Evolutionary conservation across 331 rosid species (phyloP).

Genomic region (Cucumis variabilis): DNA sequence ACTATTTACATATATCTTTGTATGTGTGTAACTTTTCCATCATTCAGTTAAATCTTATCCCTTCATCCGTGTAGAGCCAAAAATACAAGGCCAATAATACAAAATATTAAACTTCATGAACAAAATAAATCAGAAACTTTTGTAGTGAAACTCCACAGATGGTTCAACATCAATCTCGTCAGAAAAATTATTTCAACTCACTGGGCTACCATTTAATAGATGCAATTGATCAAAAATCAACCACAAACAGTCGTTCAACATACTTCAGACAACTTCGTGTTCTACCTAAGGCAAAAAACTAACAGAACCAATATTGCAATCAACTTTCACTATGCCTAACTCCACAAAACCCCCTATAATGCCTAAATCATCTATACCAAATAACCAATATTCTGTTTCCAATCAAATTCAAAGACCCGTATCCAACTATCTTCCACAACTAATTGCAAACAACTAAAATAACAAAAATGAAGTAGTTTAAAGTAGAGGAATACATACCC

Average conservation of each 20-base stretch:
- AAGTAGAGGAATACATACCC: constrained; percentile 56
- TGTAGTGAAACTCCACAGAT: too few relatives aligned
- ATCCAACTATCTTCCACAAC: background rate
- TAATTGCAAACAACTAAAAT: background rate
- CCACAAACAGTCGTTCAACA: background rate
- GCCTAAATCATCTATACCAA: background rate
- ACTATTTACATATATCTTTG: background rate
- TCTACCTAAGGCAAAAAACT: background rate
- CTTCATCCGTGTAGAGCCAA: too few relatives aligned
- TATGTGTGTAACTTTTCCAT: background rate
- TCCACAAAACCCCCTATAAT: background rate
- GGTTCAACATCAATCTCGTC: too few relatives aligned
- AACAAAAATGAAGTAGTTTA: background rate
- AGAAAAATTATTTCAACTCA: too few relatives aligned
- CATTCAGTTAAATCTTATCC: background rate
- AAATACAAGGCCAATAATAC: too few relatives aligned
- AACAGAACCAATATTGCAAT: background rate
- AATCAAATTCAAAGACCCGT: background rate
- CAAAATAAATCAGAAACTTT: too few relatives aligned
- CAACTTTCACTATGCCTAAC: background rate
- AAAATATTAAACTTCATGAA: too few relatives aligned
- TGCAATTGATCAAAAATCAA: too few relatives aligned
- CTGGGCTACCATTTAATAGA: too few relatives aligned
- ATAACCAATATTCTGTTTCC: background rate
- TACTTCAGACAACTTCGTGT: background rate